Conservation (phyloP, 768 basidiomycete species). For the Tulasnella sp. region DNA sequence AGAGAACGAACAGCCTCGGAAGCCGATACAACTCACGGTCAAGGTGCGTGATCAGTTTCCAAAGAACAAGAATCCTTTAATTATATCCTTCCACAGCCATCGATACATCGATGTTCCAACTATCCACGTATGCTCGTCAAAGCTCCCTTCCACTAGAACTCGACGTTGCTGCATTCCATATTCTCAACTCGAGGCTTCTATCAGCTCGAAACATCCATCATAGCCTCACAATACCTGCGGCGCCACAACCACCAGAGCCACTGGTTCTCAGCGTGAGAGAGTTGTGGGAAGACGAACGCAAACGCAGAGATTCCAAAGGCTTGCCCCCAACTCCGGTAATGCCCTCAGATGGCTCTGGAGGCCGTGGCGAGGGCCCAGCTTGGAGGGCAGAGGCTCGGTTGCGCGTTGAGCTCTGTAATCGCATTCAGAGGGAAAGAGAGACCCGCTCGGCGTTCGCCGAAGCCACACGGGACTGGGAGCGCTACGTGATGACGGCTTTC, state of each 20-base stretch:
- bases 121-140: slow-evolving; percentile 22
- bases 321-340: slow-evolving; percentile 60
- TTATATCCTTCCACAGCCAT: background rate
- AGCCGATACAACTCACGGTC: slow-evolving; percentile 22
- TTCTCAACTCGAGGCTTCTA: slow-evolving; percentile 68
- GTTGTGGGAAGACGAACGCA: slow-evolving; percentile 93
- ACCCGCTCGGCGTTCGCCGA: slow-evolving; percentile 23
- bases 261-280: slow-evolving; percentile 82
- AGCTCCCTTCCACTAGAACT: slow-evolving; percentile 60
- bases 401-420: slow-evolving; percentile 56
- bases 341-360: slow-evolving; percentile 54
- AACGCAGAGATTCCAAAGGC: slow-evolving; percentile 51
- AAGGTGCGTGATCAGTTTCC: slow-evolving; percentile 37
- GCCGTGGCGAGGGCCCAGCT: slow-evolving; percentile 49
- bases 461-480: slow-evolving; percentile 42
- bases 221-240: slow-evolving; percentile 46
- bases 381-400: slow-evolving; percentile 38
- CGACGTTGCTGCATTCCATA: slow-evolving; percentile 67
- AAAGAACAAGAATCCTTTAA: slow-evolving; percentile 33
- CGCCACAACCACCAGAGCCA: slow-evolving; percentile 46
- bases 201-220: slow-evolving; percentile 47
- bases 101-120: slow-evolving; percentile 10
- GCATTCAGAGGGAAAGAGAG: slow-evolving; percentile 41
- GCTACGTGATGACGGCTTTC: slow-evolving; percentile 74
- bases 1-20: slow-evolving; percentile 21